Conservation (phyloP, 1,284 basidiomycete species). For the Athelia sp. region DNA sequence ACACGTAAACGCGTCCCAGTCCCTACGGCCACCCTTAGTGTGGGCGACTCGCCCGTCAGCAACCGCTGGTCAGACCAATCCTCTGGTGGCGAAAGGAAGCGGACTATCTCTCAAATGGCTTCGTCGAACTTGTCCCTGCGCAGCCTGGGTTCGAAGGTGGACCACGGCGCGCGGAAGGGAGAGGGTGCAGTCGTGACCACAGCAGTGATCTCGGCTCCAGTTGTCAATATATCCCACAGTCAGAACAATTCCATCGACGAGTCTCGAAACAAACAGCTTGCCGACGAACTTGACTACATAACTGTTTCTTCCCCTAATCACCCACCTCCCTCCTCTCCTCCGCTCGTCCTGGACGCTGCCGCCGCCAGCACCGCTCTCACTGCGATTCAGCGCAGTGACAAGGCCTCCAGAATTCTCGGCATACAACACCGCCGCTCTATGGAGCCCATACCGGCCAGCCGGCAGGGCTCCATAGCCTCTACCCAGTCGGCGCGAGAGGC, state of each 20-base stretch:
- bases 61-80: conserved; percentile 17
- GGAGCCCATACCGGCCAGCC: conserved; percentile 75
- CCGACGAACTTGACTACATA: conserved; percentile 71
- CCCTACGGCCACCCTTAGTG: neutral
- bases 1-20: neutral
- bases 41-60: conserved; percentile 8
- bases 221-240: conserved; percentile 1
- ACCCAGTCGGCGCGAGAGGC: conserved; percentile 64
- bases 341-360: neutral
- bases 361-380: neutral
- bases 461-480: conserved; percentile 70
- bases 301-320: conserved; percentile 37
- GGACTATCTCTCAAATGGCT: neutral
- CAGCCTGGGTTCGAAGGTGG: neutral
- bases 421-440: conserved; percentile 68
- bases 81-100: conserved; percentile 7
- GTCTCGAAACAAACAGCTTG: conserved; percentile 30
- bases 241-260: conserved; percentile 16
- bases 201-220: neutral
- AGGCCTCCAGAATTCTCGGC: conserved; percentile 71
- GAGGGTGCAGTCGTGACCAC: neutral
- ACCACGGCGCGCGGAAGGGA: neutral
- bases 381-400: conserved; percentile 27
- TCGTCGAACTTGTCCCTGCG: neutral
- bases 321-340: conserved; percentile 22